Evolutionary conservation across 495 filamentous ascomycete species (phyloP), one percentile per base, ranked within the genome.

Genomic region (Haplographium delicatum): DNA sequence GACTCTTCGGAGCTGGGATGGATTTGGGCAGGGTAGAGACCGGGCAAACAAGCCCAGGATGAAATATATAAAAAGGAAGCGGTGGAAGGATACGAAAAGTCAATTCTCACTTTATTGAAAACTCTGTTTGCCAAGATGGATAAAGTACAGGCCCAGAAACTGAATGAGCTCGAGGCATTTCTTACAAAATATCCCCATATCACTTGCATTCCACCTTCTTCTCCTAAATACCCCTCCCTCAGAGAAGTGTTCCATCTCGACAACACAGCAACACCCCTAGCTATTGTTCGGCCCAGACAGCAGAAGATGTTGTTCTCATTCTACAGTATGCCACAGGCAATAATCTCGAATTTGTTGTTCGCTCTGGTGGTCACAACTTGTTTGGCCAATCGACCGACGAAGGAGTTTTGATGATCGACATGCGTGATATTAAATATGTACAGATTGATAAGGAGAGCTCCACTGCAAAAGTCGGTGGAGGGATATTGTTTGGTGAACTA

Each of bases 361-460:
- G 68, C 35, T 52, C 50, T 0, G 71, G 71, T 11, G 68, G 68
- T 3, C 67, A 70, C 55, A 64, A 71, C 44, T 48, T 66, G 40
- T 61, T 56, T 34, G 65, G 64, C 16, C 45, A 56, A 7, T 66
- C 59, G 20, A 38, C 54, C 13, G 52, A 61, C 7, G 11, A 64
- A 6, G 56, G 49, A 25, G 59, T 49, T 7, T 38, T 72, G 16
- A 58, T 53, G 0, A 68, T 74, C 27, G 71, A 72, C 40, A 57
- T 72, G 54, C 67, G 71, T 5, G 64, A 61, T 18, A 64, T 72
- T 28, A 56, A 53, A n/a, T 48, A 56, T 20, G 49, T 72, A 37
- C n/a, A 63, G 1, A 53, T 72, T 4, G 57, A 52, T 4, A 30
- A 19, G 5, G 50, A 59, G 18, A 56, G 50, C 5, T 37, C 52